Evolutionary conservation across 805 yeast species (phyloP).

Genomic region (Ogataea zsoltii): DNA sequence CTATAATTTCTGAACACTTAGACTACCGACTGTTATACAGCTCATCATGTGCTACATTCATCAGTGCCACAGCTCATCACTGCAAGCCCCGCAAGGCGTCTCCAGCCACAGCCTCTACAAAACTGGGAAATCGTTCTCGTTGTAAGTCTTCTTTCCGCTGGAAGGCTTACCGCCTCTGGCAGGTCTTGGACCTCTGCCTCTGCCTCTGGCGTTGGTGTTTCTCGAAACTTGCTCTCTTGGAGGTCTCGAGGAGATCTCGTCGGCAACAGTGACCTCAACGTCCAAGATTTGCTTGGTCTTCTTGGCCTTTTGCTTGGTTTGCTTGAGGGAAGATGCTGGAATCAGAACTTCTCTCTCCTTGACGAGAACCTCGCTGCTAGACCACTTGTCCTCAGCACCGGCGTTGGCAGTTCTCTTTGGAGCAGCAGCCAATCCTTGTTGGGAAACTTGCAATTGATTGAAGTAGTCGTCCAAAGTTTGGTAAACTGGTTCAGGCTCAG

Average conservation of each 20-base stretch:
- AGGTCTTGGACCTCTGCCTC: slow-evolving; percentile 23
- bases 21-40: too few relatives aligned
- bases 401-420: slow-evolving; percentile 54
- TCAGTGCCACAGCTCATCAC: too few relatives aligned
- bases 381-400: slow-evolving; percentile 54
- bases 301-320: slow-evolving; percentile 66
- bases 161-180: slow-evolving; percentile 24
- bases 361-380: slow-evolving; percentile 59
- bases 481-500: slow-evolving; percentile 49
- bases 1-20: too few relatives aligned
- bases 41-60: too few relatives aligned
- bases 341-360: slow-evolving; percentile 64
- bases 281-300: slow-evolving; percentile 83
- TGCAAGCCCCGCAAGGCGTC: neutral
- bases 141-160: slow-evolving; percentile 31
- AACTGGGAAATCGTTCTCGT: slow-evolving; percentile 73
- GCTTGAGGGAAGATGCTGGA: slow-evolving; percentile 65
- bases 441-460: slow-evolving; percentile 57
- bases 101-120: slow-evolving; percentile 36
- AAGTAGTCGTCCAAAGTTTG: slow-evolving; percentile 87
- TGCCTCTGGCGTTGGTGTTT: slow-evolving; percentile 25
- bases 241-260: slow-evolving; percentile 42
- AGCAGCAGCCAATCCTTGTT: slow-evolving; percentile 36
- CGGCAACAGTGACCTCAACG: slow-evolving; percentile 70
- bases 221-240: slow-evolving; percentile 33